Evolutionary conservation across 2,329 filamentous ascomycete species (phyloP).

Genomic region (Colletotrichum navitas): DNA sequence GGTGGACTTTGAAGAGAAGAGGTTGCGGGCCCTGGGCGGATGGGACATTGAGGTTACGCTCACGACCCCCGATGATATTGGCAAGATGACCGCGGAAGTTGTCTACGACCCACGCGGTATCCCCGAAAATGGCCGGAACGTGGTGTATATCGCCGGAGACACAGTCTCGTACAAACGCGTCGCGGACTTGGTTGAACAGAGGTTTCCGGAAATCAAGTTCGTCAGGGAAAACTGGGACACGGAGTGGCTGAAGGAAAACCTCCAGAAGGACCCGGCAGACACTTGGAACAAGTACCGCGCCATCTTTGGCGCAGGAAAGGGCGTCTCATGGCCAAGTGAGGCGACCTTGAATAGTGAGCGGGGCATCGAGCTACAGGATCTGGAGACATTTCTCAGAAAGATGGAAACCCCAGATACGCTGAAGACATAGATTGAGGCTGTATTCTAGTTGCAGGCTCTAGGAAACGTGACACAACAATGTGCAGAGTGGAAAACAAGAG

Average conservation of each 20-base stretch:
- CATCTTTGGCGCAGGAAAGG: slow-evolving; percentile 70
- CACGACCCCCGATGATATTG: slow-evolving; percentile 75
- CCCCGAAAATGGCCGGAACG: slow-evolving; percentile 48
- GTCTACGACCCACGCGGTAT: slow-evolving; percentile 57
- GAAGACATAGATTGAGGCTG: accelerated
- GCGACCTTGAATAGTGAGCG: slow-evolving; percentile 65
- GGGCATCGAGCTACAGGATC: slow-evolving; percentile 58
- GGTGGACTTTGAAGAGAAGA: slow-evolving; percentile 61
- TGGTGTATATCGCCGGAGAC: slow-evolving; percentile 72
- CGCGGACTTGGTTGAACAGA: slow-evolving; percentile 64
- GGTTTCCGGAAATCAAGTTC: slow-evolving; percentile 55
- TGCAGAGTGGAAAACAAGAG: no score
- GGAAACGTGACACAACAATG: no score
- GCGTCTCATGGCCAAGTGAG: slow-evolving; percentile 69
- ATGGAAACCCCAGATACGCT: slow-evolving; percentile 6
- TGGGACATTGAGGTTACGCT: slow-evolving; percentile 74
- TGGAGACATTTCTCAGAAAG: slow-evolving; percentile 54
- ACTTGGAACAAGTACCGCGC: slow-evolving; percentile 70
- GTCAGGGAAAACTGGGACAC: slow-evolving; percentile 63
- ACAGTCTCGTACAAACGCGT: slow-evolving; percentile 69
- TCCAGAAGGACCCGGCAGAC: slow-evolving; percentile 61
- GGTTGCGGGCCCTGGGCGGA: slow-evolving; percentile 67
- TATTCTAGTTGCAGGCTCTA: no score
- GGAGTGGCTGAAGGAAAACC: slow-evolving; percentile 57
- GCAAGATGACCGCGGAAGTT: slow-evolving; percentile 68